Conservation (phyloP, 352 stramenopile species). For the Plasmopara halstedii region DNA sequence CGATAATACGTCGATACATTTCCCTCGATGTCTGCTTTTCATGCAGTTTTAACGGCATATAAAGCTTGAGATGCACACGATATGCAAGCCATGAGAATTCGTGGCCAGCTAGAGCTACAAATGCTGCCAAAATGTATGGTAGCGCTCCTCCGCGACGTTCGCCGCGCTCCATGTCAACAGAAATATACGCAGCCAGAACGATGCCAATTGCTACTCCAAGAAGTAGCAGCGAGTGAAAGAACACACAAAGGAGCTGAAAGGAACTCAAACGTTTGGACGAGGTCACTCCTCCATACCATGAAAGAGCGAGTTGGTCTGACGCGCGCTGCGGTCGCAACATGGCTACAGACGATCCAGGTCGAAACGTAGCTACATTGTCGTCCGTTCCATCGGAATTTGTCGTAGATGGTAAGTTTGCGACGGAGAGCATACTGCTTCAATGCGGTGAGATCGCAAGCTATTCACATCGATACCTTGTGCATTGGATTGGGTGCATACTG, state of each 20-base stretch:
- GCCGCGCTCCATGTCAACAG: slow-evolving; percentile 20
- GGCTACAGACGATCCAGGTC: slow-evolving; percentile 28
- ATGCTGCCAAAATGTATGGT: slow-evolving; percentile 39
- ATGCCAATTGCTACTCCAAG: slow-evolving; percentile 22
- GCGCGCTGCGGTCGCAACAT: slow-evolving; percentile 16
- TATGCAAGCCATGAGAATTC: slow-evolving; percentile 62
- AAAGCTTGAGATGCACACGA: slow-evolving; percentile 40
- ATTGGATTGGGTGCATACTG: too few species aligned
- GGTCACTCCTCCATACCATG: slow-evolving; percentile 29
- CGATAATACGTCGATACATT: slow-evolving; percentile 65
- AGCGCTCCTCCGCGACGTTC: slow-evolving; percentile 22
- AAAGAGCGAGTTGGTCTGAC: slow-evolving; percentile 14
- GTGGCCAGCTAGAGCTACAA: slow-evolving; percentile 36
- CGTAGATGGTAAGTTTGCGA: slow-evolving; percentile 14
- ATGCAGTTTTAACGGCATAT: slow-evolving; percentile 58
- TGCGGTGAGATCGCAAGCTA: too few species aligned
- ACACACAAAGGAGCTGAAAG: slow-evolving; percentile 18
- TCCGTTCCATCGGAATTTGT: slow-evolving; percentile 6
- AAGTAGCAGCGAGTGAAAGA: slow-evolving; percentile 30
- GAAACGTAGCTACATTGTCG: slow-evolving; percentile 18
- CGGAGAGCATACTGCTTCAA: slow-evolving; percentile 39
- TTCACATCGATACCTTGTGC: too few species aligned
- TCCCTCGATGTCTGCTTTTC: slow-evolving; percentile 62
- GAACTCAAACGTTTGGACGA: slow-evolving; percentile 16
- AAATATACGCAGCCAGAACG: slow-evolving; percentile 26